Base-by-base conservation (phyloP, 1,284 basidiomycete genomes). In the Neolentinus lepideus region DNA sequence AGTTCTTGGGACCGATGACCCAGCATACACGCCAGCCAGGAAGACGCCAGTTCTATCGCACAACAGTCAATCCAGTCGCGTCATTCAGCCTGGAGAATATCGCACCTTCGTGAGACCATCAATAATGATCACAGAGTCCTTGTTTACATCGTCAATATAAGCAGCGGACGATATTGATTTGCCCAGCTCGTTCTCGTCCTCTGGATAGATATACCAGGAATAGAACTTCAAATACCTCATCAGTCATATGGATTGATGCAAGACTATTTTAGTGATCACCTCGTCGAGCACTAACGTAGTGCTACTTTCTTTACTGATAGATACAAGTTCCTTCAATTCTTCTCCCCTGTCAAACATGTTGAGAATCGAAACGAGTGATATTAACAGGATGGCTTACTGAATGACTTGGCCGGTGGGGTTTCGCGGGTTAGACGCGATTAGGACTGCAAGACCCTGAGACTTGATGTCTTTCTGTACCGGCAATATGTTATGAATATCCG, bases 11-110 rank as follows among this genome's bases (percentile, higher is more conserved):
- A 0, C 92, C 95, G n/a, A 97, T 70, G 16, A 97, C 93, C 94
- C 94, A 98, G 74, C 93, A 95, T 33, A 94, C 78, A 63, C 94
- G 83, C 92, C 92, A 96, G 22, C 94, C 94, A 10, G 94, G 92
- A 51, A 94, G 84, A 65, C 91, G 87, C 88, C 88, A 92, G 70
- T 90, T 90, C 88, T 90, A 61, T 43, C 22, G 21, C 4, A 4
- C 1, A 56, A 16, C 38, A 4, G 38, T 43, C 12, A 31, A 12
- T 12, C 29, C 29, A 31, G 12, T 12, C 29, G 4, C 29, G 29
- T 31, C 29, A 4, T 31, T 31, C 29, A 31, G 29, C 12, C 29
- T 4, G 12, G 6, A 4, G 4, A 31, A 31, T 6, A 31, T 4
- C 70, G 61, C 53, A 88, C 92, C 80, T 97, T 96, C 12, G 94